Base-by-base conservation (phyloP, 495 filamentous ascomycete species). In the Lophiostoma macrostomum region DNA sequence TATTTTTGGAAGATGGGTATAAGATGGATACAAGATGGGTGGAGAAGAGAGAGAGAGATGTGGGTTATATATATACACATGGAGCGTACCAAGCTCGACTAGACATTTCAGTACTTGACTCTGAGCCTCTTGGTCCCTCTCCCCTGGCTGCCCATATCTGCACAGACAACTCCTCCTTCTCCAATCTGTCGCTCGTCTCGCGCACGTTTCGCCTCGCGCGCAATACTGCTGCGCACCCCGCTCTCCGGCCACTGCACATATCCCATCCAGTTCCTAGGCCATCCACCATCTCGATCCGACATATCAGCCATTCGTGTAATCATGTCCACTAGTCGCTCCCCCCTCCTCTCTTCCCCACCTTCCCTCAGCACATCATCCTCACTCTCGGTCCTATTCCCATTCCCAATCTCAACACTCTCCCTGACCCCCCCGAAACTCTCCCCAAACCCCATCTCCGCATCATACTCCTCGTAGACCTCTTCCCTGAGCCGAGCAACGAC, bases 391-490 rank as follows among this genome's bases (percentile, higher is more conserved):
- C 16, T 40, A 4, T 13, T 18, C 27, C 30, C 29, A 30, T 19
- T 31, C 25, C 16, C 16, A 23, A 23, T 27, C 42, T 36, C 45
- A 1, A 36, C 12, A 16, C 45, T 27, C 32, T 25, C 20, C 11
- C 30, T 49, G 3, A 38, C 14, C 31, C 16, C 45, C 11, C 31
- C 45, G 2, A 7, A 18, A 25, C 27, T 30, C 13, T 27, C 49
- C 23, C 41, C 34, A n/a, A 25, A 43, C 18, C 36, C 49, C 13
- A 11, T 22, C 24, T 23, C 49, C 2, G 36, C 23, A 52, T 43
- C 49, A 32, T 34, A 52, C 22, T 36, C 49, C 19, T 52, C 49
- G 18, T 32, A 43, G n/a, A 52, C 43, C n/a, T n/a, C n/a, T n/a
- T n/a, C n/a, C n/a, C n/a, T n/a, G n/a, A n/a, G n/a, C n/a, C n/a